Evolutionary conservation across 2,329 filamentous ascomycete genomes (phyloP).

Genomic region (Intubia oerlemansii): DNA sequence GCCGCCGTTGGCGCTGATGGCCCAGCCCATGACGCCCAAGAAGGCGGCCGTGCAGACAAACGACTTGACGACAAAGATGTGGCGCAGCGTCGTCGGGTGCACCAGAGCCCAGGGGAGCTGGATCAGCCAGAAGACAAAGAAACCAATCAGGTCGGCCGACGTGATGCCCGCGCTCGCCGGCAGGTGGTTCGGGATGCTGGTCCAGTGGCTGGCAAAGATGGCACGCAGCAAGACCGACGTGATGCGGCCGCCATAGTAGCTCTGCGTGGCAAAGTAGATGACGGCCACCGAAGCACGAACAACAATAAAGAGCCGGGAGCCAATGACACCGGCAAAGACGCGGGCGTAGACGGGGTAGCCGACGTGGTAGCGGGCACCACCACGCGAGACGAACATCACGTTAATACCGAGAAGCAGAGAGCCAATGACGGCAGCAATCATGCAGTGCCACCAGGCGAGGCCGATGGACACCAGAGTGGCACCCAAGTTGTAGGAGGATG

Average conservation of each 20-base stretch:
- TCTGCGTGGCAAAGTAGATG: slow-evolving; percentile 7
- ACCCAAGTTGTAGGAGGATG: no score
- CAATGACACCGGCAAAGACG: slow-evolving; percentile 6
- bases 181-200: slow-evolving; percentile 14
- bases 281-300: slow-evolving; percentile 4
- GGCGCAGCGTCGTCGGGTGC: slow-evolving; percentile 18
- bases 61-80: slow-evolving; percentile 11
- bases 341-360: slow-evolving; percentile 6
- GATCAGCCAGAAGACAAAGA: slow-evolving; percentile 16
- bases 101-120: slow-evolving; percentile 16
- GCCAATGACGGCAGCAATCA: slow-evolving; percentile 3
- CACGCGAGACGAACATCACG: slow-evolving; percentile 2
- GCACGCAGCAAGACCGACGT: slow-evolving; percentile 9
- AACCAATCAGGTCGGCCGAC: slow-evolving; percentile 13
- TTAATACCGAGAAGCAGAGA: slow-evolving; percentile 1
- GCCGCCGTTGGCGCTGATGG: slow-evolving; percentile 4
- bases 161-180: slow-evolving; percentile 16
- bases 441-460: slow-evolving; percentile 6
- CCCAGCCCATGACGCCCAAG: slow-evolving; percentile 4
- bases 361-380: slow-evolving; percentile 6
- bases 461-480: slow-evolving; percentile 3
- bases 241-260: slow-evolving; percentile 5
- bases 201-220: slow-evolving; percentile 14
- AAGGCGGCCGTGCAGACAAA: slow-evolving; percentile 16
- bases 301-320: slow-evolving; percentile 3